Evolutionary conservation across 495 filamentous ascomycete species (phyloP), one percentile per base, ranked within the genome.

Genomic region (Wilcoxina mikolae): DNA sequence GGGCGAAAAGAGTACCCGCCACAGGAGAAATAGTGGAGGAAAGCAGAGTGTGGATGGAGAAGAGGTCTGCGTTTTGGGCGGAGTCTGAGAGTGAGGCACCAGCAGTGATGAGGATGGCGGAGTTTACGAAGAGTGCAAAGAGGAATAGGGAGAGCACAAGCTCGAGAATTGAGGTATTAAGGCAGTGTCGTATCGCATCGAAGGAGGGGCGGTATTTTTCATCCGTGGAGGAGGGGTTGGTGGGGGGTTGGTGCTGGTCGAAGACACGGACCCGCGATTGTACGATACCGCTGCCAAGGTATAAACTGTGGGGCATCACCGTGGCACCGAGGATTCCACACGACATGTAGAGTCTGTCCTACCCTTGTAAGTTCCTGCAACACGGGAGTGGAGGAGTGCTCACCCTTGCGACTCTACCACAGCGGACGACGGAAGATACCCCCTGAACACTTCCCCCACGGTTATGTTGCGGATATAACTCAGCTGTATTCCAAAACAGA

Each of bases 241-340:
- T 46, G 3, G 52, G 38, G n/a, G 28, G 28, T 15, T 43, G 39
- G 35, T 65, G 60, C 33, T 17, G 26, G 65, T 95, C 88, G 60
- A 83, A 94, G 41, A 90, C 82, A 49, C 76, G 76, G 2, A 95
- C 78, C 7, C 88, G 81, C 9, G 84, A 72, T 67, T 94, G 85
- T 0, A 94, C 85, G 44, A 94, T 82, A 10, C 87, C 88, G 44
- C 81, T 86, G n/a, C 88, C 88, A 4, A 95, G 76, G 61, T 87
- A 94, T 26, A 95, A 75, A 46, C 81, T 85, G 67, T 95, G 88
- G 3, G 88, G 88, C 88, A 95, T 95, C 22, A 95, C 87, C 2
- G 88, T 95, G 15, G 88, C 88, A 22, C 88, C 88, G 10, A 95
- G 76, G 58, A 95, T 95, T 54, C 87, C 88, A 63, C 88, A 94